Base-by-base conservation (phyloP, 2,329 filamentous ascomycete genomes). In the Neopestalotiopsis sp. region DNA sequence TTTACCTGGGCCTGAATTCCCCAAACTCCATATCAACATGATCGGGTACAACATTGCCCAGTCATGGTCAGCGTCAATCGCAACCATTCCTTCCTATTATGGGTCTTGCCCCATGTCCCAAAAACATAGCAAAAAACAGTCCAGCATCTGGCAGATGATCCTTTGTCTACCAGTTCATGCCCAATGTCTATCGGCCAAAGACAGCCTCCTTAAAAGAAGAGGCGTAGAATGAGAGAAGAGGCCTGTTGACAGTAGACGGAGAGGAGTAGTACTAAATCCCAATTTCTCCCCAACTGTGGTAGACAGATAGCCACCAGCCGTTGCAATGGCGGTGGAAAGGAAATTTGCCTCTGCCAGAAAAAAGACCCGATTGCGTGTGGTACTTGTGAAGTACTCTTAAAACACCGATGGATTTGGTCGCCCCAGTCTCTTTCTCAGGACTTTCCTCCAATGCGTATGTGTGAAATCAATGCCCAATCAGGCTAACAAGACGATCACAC, bases 21-120 rank as follows among this genome's bases (percentile, higher is more conserved):
- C 45, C 45, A 52, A 52, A 52, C 45, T 52, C 45, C 45, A n/a
- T 10, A 52, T 52, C 45, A 20, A 20, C 45, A 52, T 52, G 45
- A 52, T 52, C 34, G 32, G 28, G 57, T 60, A 34, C 24, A 60
- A 60, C 57, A 30, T 60, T 34, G 28, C 57, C 57, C 57, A 60
- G 45, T 52, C 17, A 24, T 60, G 57, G 24, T 30, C 57, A 14
- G 57, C 57, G 57, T 34, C 57, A 17, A 13, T 60, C 57, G 32
- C 28, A 6, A 60, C 17, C 45, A 52, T 24, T 52, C 45, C 20
- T 52, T 28, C n/a, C 45, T 52, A 52, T 52, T 52, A 52, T 20
- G 45, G 45, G 45, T 52, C 45, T 52, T 52, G 45, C 20, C 45
- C 45, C 45, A 52, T 52, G 45, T 20, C 45, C 45, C 45, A 24